Conservation (phyloP, 2,329 filamentous ascomycete genomes). For the Cladosporium colombiae region DNA sequence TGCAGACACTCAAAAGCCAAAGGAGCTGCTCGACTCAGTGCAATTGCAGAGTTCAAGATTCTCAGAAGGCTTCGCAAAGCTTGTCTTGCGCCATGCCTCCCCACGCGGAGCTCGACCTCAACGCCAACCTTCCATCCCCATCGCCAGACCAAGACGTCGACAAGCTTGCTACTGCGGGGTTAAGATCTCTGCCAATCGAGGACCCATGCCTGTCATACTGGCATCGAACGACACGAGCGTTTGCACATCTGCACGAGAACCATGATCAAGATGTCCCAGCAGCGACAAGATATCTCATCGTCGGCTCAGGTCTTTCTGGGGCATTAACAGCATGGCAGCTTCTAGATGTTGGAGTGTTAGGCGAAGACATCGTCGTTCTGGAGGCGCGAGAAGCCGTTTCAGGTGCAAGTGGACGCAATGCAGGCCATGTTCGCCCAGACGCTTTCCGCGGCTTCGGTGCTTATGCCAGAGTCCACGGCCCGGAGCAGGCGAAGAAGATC, state of each 20-base stretch:
- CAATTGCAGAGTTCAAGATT: background rate
- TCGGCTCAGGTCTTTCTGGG: constrained; percentile 48
- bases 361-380: constrained; percentile 42
- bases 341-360: constrained; percentile 39
- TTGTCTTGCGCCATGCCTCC: constrained; percentile 23
- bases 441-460: constrained; percentile 52
- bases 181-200: constrained; percentile 25
- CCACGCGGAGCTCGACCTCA: constrained; percentile 21
- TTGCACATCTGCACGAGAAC: constrained; percentile 46
- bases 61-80: constrained; percentile 9
- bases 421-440: constrained; percentile 49
- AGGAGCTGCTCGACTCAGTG: background rate
- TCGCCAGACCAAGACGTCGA: constrained; percentile 7
- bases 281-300: constrained; percentile 41
- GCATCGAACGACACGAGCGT: constrained; percentile 50
- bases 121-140: constrained; percentile 11
- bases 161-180: constrained; percentile 3
- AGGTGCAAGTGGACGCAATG: constrained; percentile 49
- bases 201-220: constrained; percentile 44
- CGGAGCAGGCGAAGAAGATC: constrained; percentile 49
- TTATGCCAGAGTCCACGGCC: constrained; percentile 46
- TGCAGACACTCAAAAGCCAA: constrained; percentile 6
- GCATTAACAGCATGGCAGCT: constrained; percentile 45
- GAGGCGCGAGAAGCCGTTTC: constrained; percentile 49
- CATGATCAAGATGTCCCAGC: constrained; percentile 33